These are phyloP conservation scores for Sanghuangporus sanghuang DNA, from an alignment of 1,284 basidiomycete genomes.

Conservation along the genomic window DNA sequence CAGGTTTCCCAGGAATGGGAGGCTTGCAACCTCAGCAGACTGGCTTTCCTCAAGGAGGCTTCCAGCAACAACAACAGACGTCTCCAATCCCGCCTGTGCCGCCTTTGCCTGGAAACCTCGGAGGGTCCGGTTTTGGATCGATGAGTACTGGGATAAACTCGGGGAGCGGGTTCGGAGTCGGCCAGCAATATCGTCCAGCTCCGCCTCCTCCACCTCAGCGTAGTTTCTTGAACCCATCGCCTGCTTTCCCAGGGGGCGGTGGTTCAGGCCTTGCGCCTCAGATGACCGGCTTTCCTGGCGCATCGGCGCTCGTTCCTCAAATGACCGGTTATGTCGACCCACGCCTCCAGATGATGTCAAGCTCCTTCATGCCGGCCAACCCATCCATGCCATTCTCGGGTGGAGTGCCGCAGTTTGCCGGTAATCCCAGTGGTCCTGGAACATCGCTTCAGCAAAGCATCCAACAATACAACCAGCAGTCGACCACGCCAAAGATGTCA, in stretches of 20 bases:
- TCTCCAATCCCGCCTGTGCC: conserved; percentile 55
- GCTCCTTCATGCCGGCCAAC: conserved; percentile 80
- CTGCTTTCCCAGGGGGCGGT: conserved; percentile 25
- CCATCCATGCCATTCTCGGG: conserved; percentile 55
- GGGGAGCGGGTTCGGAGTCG: conserved; percentile 34
- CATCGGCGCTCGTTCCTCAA: conserved; percentile 62
- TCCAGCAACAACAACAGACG: conserved; percentile 46
- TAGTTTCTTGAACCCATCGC: conserved; percentile 47
- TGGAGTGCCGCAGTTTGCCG: conserved; percentile 60
- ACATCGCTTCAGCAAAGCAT: conserved; percentile 70
- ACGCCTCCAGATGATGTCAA: conserved; percentile 79
- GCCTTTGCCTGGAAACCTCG: conserved; percentile 55
- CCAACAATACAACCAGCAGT: conserved; percentile 74
- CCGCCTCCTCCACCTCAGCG: conserved; percentile 36
- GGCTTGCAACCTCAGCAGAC: conserved; percentile 24
- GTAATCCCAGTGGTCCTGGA: conserved; percentile 50
- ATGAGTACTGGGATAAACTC: conserved; percentile 4
- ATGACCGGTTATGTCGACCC: conserved; percentile 83
- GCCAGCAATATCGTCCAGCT: conserved; percentile 21
- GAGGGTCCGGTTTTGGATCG: conserved; percentile 36
- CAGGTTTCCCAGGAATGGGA: conserved; percentile 38
- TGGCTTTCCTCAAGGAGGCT: conserved; percentile 38
- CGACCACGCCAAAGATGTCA: conserved; percentile 70
- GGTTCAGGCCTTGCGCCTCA: conserved; percentile 42
- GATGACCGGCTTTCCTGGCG: conserved; percentile 51